phyloP scores from a whole-genome alignment of 768 basidiomycete species.

The Boletus eberwhitei region DNA sequence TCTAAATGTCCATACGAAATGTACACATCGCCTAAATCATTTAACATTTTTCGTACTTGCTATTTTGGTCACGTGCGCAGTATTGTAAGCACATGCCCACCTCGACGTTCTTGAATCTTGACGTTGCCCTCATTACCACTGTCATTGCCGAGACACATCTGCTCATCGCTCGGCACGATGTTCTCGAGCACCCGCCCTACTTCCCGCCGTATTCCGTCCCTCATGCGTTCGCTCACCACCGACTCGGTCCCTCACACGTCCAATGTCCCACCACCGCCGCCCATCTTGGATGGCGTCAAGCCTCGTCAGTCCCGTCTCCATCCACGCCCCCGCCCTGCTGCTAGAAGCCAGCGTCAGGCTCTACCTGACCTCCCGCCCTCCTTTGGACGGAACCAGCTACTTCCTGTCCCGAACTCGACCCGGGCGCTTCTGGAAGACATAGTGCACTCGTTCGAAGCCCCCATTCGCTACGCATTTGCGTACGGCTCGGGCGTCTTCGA shows the following conservation, averaged over 20 bases:
- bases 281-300: constrained; percentile 27
- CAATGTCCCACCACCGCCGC: constrained; percentile 29
- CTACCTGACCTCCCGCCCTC: constrained; percentile 61
- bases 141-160: constrained; percentile 8
- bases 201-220: constrained; percentile 10
- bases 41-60: neutral
- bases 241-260: constrained; percentile 27
- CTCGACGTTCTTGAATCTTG: neutral
- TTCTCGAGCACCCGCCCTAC: constrained; percentile 16
- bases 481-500: constrained; percentile 96
- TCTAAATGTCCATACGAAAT: neutral
- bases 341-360: constrained; percentile 24
- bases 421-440: constrained; percentile 78
- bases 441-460: constrained; percentile 78
- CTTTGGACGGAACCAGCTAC: constrained; percentile 79
- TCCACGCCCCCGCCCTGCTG: constrained; percentile 40
- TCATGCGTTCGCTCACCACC: constrained; percentile 25
- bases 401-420: constrained; percentile 75
- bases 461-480: constrained; percentile 95
- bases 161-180: constrained; percentile 23
- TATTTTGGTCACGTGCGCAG: constrained; percentile 10
- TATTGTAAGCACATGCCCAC: neutral
- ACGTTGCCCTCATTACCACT: neutral
- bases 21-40: neutral
- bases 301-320: constrained; percentile 37